Conservation (phyloP, 441 rosid species). For the Rhodomyrtus psidioides region DNA sequence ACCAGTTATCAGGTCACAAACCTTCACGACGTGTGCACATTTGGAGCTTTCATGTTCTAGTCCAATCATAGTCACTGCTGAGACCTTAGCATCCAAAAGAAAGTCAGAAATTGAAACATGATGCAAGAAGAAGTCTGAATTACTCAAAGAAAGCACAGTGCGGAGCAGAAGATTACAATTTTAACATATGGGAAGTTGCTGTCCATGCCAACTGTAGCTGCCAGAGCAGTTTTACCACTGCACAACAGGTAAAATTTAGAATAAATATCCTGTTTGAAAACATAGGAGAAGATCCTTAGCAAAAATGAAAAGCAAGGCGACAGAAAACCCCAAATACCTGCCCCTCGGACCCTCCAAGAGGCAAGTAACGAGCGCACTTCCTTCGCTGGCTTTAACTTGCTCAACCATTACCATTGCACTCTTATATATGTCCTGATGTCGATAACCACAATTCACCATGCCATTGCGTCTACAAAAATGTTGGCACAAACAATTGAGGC, state of each 20-base stretch:
- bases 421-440: constrained; percentile 60
- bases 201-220: constrained; percentile 83
- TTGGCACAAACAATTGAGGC: constrained; percentile 9
- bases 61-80: constrained; percentile 90
- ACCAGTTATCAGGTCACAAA: constrained; percentile 2
- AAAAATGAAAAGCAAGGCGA: not conserved
- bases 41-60: constrained; percentile 76
- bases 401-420: constrained; percentile 72
- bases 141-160: not conserved
- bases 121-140: not conserved
- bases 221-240: constrained; percentile 85
- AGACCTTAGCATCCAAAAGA: constrained; percentile 38
- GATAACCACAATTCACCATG: constrained; percentile 80
- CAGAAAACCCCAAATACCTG: constrained; percentile 38
- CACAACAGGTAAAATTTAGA: constrained; percentile 2
- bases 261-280: not conserved
- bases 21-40: constrained; percentile 90
- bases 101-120: not conserved
- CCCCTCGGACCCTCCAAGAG: constrained; percentile 91
- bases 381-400: constrained; percentile 80
- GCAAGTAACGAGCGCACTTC: constrained; percentile 86
- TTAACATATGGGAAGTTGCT: constrained; percentile 92
- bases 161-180: constrained; percentile 48
- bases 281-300: not conserved
- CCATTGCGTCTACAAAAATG: constrained; percentile 58